Evolutionary conservation across 768 basidiomycete species (phyloP).

Genomic region (Collybiopsis confluens): DNA sequence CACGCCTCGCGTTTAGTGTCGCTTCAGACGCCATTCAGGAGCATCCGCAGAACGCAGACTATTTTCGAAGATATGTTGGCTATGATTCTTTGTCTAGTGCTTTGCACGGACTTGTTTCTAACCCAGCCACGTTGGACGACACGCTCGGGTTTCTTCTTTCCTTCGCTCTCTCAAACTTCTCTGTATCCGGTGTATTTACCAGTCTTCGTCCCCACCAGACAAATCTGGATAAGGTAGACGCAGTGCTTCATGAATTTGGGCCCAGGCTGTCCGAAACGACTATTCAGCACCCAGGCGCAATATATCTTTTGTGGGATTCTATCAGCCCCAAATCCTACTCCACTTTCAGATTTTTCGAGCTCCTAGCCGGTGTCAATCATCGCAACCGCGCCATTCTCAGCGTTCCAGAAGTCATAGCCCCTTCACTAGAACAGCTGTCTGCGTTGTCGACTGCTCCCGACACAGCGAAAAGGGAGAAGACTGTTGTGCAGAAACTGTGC

Average conservation of each 20-base stretch:
- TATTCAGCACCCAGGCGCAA: slow-evolving; percentile 57
- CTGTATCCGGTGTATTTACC: slow-evolving; percentile 50
- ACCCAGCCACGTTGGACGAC: slow-evolving; percentile 43
- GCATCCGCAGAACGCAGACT: slow-evolving; percentile 51
- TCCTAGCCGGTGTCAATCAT: slow-evolving; percentile 56
- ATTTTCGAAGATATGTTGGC: slow-evolving; percentile 65
- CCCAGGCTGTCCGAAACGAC: slow-evolving; percentile 32
- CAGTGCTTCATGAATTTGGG: slow-evolving; percentile 36
- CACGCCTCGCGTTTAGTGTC: slow-evolving; percentile 60
- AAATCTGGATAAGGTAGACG: slow-evolving; percentile 33
- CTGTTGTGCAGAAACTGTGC: slow-evolving; percentile 57
- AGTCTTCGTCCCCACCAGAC: slow-evolving; percentile 30
- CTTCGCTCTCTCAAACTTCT: slow-evolving; percentile 63
- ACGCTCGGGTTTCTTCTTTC: slow-evolving; percentile 66
- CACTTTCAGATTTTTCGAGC: slow-evolving; percentile 59
- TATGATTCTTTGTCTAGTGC: slow-evolving; percentile 63
- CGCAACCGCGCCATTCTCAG: slow-evolving; percentile 68
- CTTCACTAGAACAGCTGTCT: slow-evolving; percentile 48
- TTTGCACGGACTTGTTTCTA: slow-evolving; percentile 45
- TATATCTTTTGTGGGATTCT: slow-evolving; percentile 56
- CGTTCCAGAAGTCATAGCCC: slow-evolving; percentile 49
- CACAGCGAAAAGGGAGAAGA: slow-evolving; percentile 38
- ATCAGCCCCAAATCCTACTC: slow-evolving; percentile 43
- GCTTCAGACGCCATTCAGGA: slow-evolving; percentile 59
- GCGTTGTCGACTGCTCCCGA: slow-evolving; percentile 9